Evolutionary conservation across 192 early-diverging fungal genomes (phyloP).

Genomic region (Fimicolochytrium jonesii): DNA sequence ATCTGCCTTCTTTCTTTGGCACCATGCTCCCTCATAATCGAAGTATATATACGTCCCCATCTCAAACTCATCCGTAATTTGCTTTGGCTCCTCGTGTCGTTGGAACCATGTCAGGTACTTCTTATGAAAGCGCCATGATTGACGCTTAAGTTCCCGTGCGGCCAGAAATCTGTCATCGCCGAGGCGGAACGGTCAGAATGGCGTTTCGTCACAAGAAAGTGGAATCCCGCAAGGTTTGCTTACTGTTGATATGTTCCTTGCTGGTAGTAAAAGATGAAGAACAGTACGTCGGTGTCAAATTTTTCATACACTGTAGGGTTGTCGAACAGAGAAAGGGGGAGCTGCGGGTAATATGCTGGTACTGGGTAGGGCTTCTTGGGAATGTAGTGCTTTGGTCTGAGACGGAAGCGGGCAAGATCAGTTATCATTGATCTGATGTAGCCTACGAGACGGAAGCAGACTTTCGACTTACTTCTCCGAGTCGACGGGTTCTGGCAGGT

Average conservation of each 20-base stretch:
- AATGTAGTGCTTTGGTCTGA: conserved; percentile 62
- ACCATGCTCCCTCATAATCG: conserved; percentile 97
- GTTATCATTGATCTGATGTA: neutral
- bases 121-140: conserved; percentile 98
- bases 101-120: conserved; percentile 99
- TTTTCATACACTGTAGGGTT: conserved; percentile 82
- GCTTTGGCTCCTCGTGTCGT: conserved; percentile 92
- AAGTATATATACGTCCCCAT: conserved; percentile 98
- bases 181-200: too few species aligned
- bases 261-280: conserved; percentile 98
- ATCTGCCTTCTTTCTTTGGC: conserved; percentile 93
- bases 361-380: conserved; percentile 74
- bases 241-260: conserved; percentile 96
- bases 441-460: neutral
- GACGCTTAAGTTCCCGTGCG: conserved; percentile 91
- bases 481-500: conserved; percentile 77
- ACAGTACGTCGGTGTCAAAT: conserved; percentile 91
- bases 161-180: conserved; percentile 69
- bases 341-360: conserved; percentile 90
- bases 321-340: conserved; percentile 73
- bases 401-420: conserved; percentile 34
- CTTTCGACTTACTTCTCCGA: conserved; percentile 61
- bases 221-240: too few species aligned
- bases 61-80: conserved; percentile 95
- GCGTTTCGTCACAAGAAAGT: too few species aligned